Conservation (phyloP, 805 yeast genomes). For the Yamadazyma kitorensis region DNA sequence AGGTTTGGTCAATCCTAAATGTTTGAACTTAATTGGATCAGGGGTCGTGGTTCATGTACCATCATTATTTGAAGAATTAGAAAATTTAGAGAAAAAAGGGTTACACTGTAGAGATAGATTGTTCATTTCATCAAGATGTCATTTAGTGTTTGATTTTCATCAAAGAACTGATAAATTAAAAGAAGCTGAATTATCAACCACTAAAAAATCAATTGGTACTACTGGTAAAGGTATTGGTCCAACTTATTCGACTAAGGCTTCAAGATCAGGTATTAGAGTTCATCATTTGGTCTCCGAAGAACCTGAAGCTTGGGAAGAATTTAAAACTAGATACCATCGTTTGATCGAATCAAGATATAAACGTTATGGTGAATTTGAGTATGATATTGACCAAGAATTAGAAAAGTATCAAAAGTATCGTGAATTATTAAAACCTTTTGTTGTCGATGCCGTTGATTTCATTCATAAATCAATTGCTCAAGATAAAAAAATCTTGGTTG, state of each 20-base stretch:
- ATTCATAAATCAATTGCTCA: slow-evolving; percentile 72
- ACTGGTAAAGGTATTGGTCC: slow-evolving; percentile 99
- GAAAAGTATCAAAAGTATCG: slow-evolving; percentile 71
- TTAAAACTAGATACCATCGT: slow-evolving; percentile 72
- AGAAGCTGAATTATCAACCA: slow-evolving; percentile 80
- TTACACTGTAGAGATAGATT: slow-evolving; percentile 71
- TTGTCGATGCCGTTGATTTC: slow-evolving; percentile 86
- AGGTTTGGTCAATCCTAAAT: slow-evolving; percentile 92
- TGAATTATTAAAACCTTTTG: slow-evolving; percentile 79
- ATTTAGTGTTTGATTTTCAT: slow-evolving; percentile 95
- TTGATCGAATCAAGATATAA: slow-evolving; percentile 76
- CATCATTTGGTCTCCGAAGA: slow-evolving; percentile 91
- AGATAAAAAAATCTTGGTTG: slow-evolving; percentile 86
- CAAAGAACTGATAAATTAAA: slow-evolving; percentile 94
- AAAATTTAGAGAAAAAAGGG: slow-evolving; percentile 78
- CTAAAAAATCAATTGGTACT: slow-evolving; percentile 90
- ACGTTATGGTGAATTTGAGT: slow-evolving; percentile 92
- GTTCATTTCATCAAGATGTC: slow-evolving; percentile 90
- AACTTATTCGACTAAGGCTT: slow-evolving; percentile 93
- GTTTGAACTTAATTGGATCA: slow-evolving; percentile 86
- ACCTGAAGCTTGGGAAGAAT: slow-evolving; percentile 91
- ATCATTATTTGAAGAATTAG: slow-evolving; percentile 84
- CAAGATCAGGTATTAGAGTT: slow-evolving; percentile 94
- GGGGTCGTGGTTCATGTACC: slow-evolving; percentile 97
- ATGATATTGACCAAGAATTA: slow-evolving; percentile 78